Evolutionary conservation across 1,139 yeast genomes (phyloP), one percentile per base, ranked within the genome.

Genomic region (Suhomyces anneliseae): DNA sequence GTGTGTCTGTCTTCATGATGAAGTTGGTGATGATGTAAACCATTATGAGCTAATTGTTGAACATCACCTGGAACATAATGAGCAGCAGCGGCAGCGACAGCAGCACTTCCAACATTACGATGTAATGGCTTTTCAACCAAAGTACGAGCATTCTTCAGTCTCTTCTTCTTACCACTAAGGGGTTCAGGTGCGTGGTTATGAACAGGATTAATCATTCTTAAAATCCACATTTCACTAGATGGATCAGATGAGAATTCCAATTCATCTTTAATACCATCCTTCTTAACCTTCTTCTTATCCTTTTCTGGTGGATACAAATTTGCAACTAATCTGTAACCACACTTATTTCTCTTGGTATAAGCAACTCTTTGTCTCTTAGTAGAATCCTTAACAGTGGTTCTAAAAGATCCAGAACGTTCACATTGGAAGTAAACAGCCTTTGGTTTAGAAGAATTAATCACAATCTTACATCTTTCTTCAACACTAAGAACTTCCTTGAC

Each of bases 381-480:
- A 11, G 76, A 66, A 51, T 74, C 79, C 60, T 75, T 75, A 44
- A 76, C 81, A 2, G 81, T 76, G 39, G 81, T 76, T 58, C 81
- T 64, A 55, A 75, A 76, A 27, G 70, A 64, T 1, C 81, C 81
- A 8, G 76, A 68, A 45, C 79, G 62, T 57, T 76, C 81, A 58
- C 81, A 76, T 58, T 74, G 79, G 61, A 75, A 76, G 58, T 76
- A 76, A 12, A 76, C 76, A 2, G 81, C 81, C 59, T 76, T 75
- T 24, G 79, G 79, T 58, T 76, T 76, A 26, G 78, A 72, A 34
- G 77, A 71, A 58, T 74, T 74, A 55, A 76, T 75, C 40, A 76
- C 81, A 56, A 76, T 74, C 57, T 74, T 69, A 58, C 80, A 74
- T 49, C 70, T 72, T 56, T 76, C 81, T 54, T 72, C 76, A 40